Evolutionary conservation across 2,329 filamentous ascomycete species (phyloP), one percentile per base, ranked within the genome.

Genomic region (Fusarium torulosum): DNA sequence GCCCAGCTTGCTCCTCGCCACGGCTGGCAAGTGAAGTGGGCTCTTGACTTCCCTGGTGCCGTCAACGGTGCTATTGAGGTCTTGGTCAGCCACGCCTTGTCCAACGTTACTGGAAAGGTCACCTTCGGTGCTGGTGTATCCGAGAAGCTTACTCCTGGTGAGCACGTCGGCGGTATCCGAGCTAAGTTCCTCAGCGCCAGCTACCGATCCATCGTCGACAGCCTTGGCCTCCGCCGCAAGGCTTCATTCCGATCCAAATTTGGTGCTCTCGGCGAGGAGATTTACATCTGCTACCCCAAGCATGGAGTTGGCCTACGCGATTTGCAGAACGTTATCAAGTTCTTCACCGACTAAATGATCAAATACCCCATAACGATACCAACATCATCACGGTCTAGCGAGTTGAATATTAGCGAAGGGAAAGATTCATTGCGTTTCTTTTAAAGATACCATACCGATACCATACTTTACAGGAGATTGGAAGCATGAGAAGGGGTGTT

Each of bases 21-120:
- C 76, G 94, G 94, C 54, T 96, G 93, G 88, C 94, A 97, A 82
- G 90, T 97, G 76, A 97, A 97, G 82, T 97, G 96, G 83, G 92
- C 91, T n/a, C 88, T 97, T 54, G 93, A 97, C 79, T 97, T 97
- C 84, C 94, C 94, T 0, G 88, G 88, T 25, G 88, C 94, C 1
- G 91, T 94, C n/a, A 92, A 88, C 43, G 94, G 94, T 45, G 90
- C 92, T 33, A 97, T 97, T 66, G 94, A 97, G 81, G 86, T 90
- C 40, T 86, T 96, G 40, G 91, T 96, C 72, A 88, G 91, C 37
- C 86, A 90, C 75, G 88, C 91, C 1, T 84, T 96, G 62, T 74
- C 78, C 8, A 74, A 75, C 40, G 77, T 87, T 50, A 80, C 81
- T 1, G 82, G 83, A 35, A 79, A 83, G 40, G 91, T 97, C 45